Base-by-base conservation (phyloP, 352 stramenopile genomes). In the Peronospora farinosa region DNA sequence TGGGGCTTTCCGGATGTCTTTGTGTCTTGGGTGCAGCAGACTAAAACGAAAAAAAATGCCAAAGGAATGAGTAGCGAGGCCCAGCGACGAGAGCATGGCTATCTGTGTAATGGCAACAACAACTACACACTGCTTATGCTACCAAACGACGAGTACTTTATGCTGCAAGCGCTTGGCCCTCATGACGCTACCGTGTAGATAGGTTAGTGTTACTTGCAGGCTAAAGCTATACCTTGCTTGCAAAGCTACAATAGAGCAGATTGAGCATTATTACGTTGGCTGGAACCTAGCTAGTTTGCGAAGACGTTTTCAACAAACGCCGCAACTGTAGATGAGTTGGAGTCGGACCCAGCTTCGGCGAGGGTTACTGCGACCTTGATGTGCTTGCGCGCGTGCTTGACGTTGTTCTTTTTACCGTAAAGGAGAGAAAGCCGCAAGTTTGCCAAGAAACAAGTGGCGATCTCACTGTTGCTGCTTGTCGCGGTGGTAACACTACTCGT, bases 1-100 rank as follows among this genome's bases (percentile, higher is more conserved):
- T 93, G 82, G 82, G 82, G 81, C 11, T 86, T 92, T 23, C 69
- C 74, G 0, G 81, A 92, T 33, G 60, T 63, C 23, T 67, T 90
- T 35, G 78, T 80, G 39, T 88, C 77, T 16, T 90, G 77, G 77
- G 58, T 65, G 43, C 76, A 89, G 35, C 51, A 69, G 33, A 35
- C 52, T 47, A 65, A 60, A 49, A 25, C 40, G n/a, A 39, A 13
- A 17, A 76, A 67, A 17, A 40, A 50, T 23, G 63, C 38, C 5
- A 69, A 63, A 37, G 19, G 39, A 25, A 66, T 53, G 36, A 57
- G 23, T 27, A 5, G 17, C 16, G 43, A 57, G n/a, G 41, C 12
- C 13, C 40, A 64, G 15, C 47, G 57, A 51, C 65, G 70, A 44
- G 81, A 92, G 48, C 81, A 92, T 53, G 81, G 81, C 1, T 92